Conservation (phyloP, 2,329 filamentous ascomycete species). For the Aspergillus latus region DNA sequence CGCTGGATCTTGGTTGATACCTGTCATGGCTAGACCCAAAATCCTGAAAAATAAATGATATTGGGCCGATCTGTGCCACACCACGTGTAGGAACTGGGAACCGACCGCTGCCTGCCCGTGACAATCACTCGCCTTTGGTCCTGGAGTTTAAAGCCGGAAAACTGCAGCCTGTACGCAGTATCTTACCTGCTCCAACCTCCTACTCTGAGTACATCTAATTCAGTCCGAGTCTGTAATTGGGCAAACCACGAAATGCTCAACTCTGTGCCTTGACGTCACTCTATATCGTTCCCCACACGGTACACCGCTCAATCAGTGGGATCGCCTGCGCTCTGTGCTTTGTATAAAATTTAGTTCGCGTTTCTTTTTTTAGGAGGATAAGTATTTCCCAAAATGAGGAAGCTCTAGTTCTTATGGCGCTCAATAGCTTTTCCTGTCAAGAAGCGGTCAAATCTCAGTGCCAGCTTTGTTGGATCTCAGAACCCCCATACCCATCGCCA, state of each 20-base stretch:
- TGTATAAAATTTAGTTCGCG: not conserved
- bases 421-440: too few species aligned
- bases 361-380: not conserved
- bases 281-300: conserved; percentile 1
- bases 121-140: too few species aligned
- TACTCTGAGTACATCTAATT: not conserved
- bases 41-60: conserved; percentile 11
- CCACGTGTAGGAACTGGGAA: conserved; percentile 31
- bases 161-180: conserved; percentile 2
- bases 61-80: conserved; percentile 26
- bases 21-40: not conserved
- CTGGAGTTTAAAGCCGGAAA: not conserved
- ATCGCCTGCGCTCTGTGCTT: not conserved
- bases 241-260: conserved; percentile 13
- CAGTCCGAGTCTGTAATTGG: not conserved
- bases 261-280: conserved; percentile 22
- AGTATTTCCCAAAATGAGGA: not conserved
- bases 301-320: conserved; percentile 21
- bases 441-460: too few species aligned
- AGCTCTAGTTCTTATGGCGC: too few species aligned
- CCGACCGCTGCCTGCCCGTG: conserved; percentile 22
- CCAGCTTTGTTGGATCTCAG: not conserved
- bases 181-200: not conserved
- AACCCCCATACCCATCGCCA: not conserved
- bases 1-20: not conserved